Evolutionary conservation across 225 moss, liverwort and hornwort species (phyloP), one percentile per base, ranked within the genome.

Genomic region (Anthoceros angustus): DNA sequence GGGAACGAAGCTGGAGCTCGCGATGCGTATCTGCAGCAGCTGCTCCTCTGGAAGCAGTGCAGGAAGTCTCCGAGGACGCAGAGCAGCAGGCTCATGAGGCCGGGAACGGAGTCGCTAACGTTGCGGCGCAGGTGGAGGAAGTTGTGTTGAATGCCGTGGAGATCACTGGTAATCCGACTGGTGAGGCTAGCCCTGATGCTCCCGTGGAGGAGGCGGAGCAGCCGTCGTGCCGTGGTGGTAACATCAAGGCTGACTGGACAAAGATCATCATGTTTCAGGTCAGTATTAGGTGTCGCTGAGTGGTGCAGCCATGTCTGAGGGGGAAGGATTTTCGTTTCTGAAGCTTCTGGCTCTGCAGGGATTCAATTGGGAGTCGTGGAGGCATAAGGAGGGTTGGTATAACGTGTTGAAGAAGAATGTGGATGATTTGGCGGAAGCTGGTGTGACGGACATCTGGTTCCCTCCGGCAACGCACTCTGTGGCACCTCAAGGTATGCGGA

Each of bases 181-280:
- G 32, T 32, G 32, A 32, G 32, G 32, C 32, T 32, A 32, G 2
- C 32, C 32, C 4, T 1, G 32, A 32, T 32, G 32, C 32, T 32
- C 32, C 32, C 32, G 32, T 4, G 32, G 32, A 32, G 55, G 7
- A 15, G 55, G 55, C 0, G 16, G 55, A 55, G 23, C 18, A 55
- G 55, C 55, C 55, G 5, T 18, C 55, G n/a, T 55, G n/a, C n/a
- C 55, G 55, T 7, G 55, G 55, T 18, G 55, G 55, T 23, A 55
- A 55, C 55, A 55, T 55, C 55, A 55, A 55, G 55, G 55, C 55
- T 55, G 55, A 55, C n/a, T 23, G 23, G 55, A 7, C 14, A 4
- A 55, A 55, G 8, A 55, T 55, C 55, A 55, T 55, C 55, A 55
- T 55, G 55, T 55, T 55, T 20, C 55, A 55, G 55, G 55, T 55